A percentile compares a stretch with the other conserved stretches of the same genome.
Conservation (phyloP, 768 basidiomycete genomes). For the Tricholoma furcatifolium region DNA sequence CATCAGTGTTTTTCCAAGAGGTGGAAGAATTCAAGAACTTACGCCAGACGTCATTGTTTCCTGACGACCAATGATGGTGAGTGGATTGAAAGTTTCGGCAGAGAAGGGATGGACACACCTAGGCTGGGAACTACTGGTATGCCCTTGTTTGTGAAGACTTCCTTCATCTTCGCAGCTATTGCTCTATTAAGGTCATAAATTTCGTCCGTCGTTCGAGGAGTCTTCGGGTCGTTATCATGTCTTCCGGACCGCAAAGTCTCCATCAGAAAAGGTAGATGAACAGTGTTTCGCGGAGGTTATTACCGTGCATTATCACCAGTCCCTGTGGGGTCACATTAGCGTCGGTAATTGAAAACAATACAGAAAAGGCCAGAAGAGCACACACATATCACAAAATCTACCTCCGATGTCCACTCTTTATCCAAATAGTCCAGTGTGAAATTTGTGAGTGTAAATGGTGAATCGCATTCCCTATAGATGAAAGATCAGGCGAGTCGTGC, state of each 20-base stretch:
- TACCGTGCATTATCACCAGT: slow-evolving; percentile 77
- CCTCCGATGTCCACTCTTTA: slow-evolving; percentile 74
- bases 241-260: slow-evolving; percentile 31
- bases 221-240: slow-evolving; percentile 79
- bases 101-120: slow-evolving; percentile 38
- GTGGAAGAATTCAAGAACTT: slow-evolving; percentile 29
- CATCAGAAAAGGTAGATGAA: background rate
- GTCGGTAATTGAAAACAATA: background rate
- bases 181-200: slow-evolving; percentile 74
- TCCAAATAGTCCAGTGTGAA: slow-evolving; percentile 79
- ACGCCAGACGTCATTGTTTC: slow-evolving; percentile 94
- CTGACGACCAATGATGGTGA: slow-evolving; percentile 32
- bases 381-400: slow-evolving; percentile 89
- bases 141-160: slow-evolving; percentile 65
- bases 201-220: slow-evolving; percentile 80
- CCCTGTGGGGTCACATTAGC: slow-evolving; percentile 39
- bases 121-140: slow-evolving; percentile 83
- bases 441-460: slow-evolving; percentile 77
- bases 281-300: slow-evolving; percentile 1
- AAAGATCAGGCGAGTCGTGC: background rate
- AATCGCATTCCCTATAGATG: slow-evolving; percentile 66
- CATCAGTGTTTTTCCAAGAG: slow-evolving; percentile 12
- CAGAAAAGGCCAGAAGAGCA: slow-evolving; percentile 14
- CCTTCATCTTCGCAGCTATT: slow-evolving; percentile 67
- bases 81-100: background rate